Evolutionary conservation across 208 protist species (phyloP), one percentile per base, ranked within the genome.

Genomic region (Wallacemonas sp.): DNA sequence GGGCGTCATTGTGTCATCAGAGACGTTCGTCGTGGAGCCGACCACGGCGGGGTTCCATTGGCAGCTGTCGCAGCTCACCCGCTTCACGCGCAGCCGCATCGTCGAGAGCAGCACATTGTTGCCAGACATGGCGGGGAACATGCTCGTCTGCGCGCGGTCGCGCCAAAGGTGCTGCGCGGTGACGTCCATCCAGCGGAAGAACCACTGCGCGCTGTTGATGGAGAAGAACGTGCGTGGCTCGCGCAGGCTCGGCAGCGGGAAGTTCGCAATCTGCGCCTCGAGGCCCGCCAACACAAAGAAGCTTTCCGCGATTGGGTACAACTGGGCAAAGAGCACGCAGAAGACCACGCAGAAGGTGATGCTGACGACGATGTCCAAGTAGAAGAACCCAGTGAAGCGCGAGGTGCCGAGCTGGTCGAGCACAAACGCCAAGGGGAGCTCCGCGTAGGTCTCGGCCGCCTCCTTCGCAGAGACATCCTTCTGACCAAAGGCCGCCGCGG

Each of bases 401-500:
- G 79, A 71, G 12, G 52, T 69, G 48, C 39, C 49, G 22, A 81
- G 67, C 31, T 70, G 61, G 1, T 23, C 31, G 0, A 74, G 20
- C 18, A 82, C 57, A 36, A 82, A 86, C 38, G 36, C 42, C 31
- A 82, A 44, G n/a, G 81, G 81, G 39, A 86, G 57, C 72, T 73
- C 73, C 41, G 69, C 29, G 70, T 86, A 81, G 7, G 49, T 32
- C 11, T 65, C 33, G 1, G 74, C 81, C 4, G 74, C 64, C 48
- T 86, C 81, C 2, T 16, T 52, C 0, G 62, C 55, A 31, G 44
- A 67, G 18, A 81, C 33, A 18, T 74, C 57, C 26, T 29, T 36
- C 16, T 61, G 39, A 8, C 38, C 14, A 33, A 54, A 12, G 23
- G 50, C 48, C 3, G 26, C 31, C 8, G 22, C 18, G 18, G 31